Evolutionary conservation across 116 monocot species (phyloP).

Genomic region (Zostera marina): DNA sequence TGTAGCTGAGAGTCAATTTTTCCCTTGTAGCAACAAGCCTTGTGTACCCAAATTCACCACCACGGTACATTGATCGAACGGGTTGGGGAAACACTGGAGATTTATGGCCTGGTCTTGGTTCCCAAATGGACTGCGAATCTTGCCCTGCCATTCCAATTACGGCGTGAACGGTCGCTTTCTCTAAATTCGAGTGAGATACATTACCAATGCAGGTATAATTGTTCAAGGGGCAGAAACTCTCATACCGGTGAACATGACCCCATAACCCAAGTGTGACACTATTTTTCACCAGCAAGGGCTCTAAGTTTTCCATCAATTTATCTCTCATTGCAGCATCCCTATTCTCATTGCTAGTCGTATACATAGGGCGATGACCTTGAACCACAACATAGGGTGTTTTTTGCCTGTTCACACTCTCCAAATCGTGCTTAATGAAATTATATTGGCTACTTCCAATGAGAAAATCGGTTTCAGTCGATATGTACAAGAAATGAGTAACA

Average conservation of each 20-base stretch:
- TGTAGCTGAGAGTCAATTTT: constrained; percentile 61
- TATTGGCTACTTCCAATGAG: constrained; percentile 73
- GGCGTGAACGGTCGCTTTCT: constrained; percentile 46
- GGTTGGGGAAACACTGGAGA: constrained; percentile 73
- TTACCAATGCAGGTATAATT: constrained; percentile 45
- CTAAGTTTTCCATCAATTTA: constrained; percentile 55
- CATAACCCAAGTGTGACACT: constrained; percentile 89
- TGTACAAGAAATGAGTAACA: constrained; percentile 82
- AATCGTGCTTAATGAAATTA: constrained; percentile 67
- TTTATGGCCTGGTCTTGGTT: constrained; percentile 54
- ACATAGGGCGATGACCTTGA: constrained; percentile 97
- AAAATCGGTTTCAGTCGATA: constrained; percentile 91
- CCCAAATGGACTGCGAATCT: constrained; percentile 87
- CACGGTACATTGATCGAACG: constrained; percentile 70
- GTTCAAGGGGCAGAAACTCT: constrained; percentile 83
- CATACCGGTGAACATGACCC: constrained; percentile 99
- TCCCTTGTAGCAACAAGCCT: constrained; percentile 73
- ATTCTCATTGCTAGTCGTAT: constrained; percentile 68
- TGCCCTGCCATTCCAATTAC: constrained; percentile 97
- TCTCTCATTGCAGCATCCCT: constrained; percentile 55
- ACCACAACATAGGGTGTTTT: constrained; percentile 80
- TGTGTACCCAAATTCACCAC: constrained; percentile 90
- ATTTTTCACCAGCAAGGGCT: constrained; percentile 64
- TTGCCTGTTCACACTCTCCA: constrained; percentile 53
- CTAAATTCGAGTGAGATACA: constrained; percentile 11